These are phyloP conservation scores for Kalmanozyma brasiliensis DNA, from an alignment of 1,284 basidiomycete species.

Conservation along the genomic window DNA sequence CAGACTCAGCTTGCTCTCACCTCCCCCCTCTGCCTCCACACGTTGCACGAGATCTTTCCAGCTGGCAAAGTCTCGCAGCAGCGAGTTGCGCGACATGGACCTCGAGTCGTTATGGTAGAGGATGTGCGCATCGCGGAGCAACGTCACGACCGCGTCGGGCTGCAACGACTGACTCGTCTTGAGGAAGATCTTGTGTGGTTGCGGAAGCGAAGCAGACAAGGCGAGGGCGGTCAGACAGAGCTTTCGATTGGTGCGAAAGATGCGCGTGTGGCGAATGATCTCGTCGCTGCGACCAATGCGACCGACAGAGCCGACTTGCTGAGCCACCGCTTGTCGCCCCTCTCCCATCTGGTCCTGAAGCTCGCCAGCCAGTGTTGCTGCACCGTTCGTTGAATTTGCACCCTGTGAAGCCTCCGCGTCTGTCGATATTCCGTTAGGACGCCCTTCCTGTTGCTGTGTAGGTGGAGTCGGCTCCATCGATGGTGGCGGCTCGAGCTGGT, in stretches of 20 bases:
- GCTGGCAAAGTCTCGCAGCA: conserved; percentile 57
- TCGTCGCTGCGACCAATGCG: conserved; percentile 21
- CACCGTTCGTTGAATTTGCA: neutral
- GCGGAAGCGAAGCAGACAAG: conserved; percentile 35
- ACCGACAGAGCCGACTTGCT: conserved; percentile 23
- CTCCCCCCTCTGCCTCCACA: conserved; percentile 59
- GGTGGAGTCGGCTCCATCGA: neutral
- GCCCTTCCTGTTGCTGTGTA: conserved; percentile 4
- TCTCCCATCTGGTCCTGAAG: conserved; percentile 10
- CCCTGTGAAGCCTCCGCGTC: neutral
- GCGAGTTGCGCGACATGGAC: conserved; percentile 42
- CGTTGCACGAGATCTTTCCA: conserved; percentile 63
- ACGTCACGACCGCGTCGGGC: conserved; percentile 43
- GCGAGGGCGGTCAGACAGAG: conserved; percentile 56
- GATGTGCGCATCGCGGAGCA: conserved; percentile 58
- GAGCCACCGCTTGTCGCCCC: conserved; percentile 26
- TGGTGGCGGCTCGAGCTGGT: conserved; percentile 8
- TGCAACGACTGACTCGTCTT: conserved; percentile 57
- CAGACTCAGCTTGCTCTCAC: conserved; percentile 54
- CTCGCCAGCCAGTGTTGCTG: neutral
- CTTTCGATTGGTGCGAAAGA: conserved; percentile 58
- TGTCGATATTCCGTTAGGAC: neutral
- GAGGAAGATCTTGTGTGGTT: conserved; percentile 49
- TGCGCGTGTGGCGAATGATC: conserved; percentile 48
- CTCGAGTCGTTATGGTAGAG: conserved; percentile 48